Evolutionary conservation across 2,329 filamentous ascomycete species (phyloP), one percentile per base, ranked within the genome.

Genomic region (Sodiomyces alkalinus): DNA sequence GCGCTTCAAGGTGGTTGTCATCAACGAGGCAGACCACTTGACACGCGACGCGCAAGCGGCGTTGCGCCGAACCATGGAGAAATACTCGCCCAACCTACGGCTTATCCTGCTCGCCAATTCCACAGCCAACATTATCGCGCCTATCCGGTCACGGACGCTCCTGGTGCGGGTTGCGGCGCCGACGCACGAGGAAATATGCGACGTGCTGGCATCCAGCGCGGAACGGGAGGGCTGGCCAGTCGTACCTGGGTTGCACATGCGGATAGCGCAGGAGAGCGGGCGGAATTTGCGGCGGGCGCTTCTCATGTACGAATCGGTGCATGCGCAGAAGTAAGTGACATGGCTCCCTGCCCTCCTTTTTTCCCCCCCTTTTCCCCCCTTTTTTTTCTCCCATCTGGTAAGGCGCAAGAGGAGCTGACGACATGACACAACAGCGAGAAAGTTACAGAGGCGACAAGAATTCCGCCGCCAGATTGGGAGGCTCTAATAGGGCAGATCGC

Each of bases 121-220:
- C 40, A 98, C 90, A 14, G 86, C 86, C 38, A 96, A 96, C 47
- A 98, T 98, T 44, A 98, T 98, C 52, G 87, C 90, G n/a, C 90
- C 90, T 1, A 98, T 98, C 48, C 72, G 87, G 39, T 92, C 81
- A 44, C 68, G 90, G 53, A 94, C 86, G 29, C 61, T 98, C 50
- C 66, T 98, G 27, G 83, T 98, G 30, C 70, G 90, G 39, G 90
- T 98, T 16, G 76, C 90, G 10, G 87, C 90, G 13, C 90, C 90
- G 6, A 82, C 75, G 0, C 78, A 92, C 42, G 66, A 68, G 6
- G 79, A 98, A 44, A 96, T 98, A 34, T 82, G 77, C 40, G 60
- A 65, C 21, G 87, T 83, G 17, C 59, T 98, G 35, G 80, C 64
- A 5, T 53, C 58, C 29, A 67, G 69, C 23, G 74, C 80, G 11